These are phyloP conservation scores for Tetrahymena malaccensis DNA, from an alignment of 73 alveolate genomes.

Conservation along the genomic window DNA sequence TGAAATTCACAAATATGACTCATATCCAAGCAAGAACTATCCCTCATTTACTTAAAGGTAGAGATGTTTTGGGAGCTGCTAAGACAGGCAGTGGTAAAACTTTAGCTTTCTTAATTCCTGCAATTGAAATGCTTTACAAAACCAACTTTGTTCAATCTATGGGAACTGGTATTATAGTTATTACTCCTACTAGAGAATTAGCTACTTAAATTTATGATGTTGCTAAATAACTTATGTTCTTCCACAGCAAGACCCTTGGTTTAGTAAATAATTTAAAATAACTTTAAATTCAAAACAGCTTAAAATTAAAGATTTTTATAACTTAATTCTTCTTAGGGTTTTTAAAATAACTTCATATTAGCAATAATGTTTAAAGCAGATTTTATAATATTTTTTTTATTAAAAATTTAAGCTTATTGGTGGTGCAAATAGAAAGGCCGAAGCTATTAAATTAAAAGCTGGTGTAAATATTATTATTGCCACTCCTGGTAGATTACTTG, in stretches of 20 bases:
- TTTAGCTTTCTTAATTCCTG: slow-evolving; percentile 96
- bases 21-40: slow-evolving; percentile 82
- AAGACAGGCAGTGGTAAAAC: slow-evolving; percentile 99
- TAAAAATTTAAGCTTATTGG: slow-evolving; percentile 60
- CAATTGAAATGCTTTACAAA: slow-evolving; percentile 82
- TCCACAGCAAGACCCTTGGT: slow-evolving; percentile 19
- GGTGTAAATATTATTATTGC: slow-evolving; percentile 96
- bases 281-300: neutral
- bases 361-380: no score
- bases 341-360: neutral
- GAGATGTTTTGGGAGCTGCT: slow-evolving; percentile 98
- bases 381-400: no score
- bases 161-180: slow-evolving; percentile 91
- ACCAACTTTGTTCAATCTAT: slow-evolving; percentile 70
- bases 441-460: slow-evolving; percentile 90
- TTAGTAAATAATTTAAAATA: neutral
- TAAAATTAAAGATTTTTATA: neutral
- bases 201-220: slow-evolving; percentile 97
- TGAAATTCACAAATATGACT: slow-evolving; percentile 76
- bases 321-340: neutral
- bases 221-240: slow-evolving; percentile 49
- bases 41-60: slow-evolving; percentile 80
- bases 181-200: slow-evolving; percentile 98
- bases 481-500: slow-evolving; percentile 97
- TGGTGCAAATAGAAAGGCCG: slow-evolving; percentile 93